Evolutionary conservation across 2,329 filamentous ascomycete species (phyloP), one percentile per base, ranked within the genome.

Genomic region (Arachnomyces sp.): DNA sequence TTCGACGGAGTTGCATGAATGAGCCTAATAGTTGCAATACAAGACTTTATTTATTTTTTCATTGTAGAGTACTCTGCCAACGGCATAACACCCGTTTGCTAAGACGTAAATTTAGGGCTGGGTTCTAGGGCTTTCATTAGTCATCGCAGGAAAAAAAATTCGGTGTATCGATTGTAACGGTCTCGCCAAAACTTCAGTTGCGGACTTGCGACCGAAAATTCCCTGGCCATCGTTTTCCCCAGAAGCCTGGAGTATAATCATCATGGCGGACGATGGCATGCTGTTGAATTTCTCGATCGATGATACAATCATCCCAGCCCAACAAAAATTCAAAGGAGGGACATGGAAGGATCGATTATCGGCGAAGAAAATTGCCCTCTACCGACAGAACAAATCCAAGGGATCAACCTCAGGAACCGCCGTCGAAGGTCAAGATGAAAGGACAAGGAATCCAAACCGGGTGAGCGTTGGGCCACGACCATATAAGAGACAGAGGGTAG

Each of bases 221-320:
- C 50, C 47, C 48, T 45, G 41, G 50, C 39, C 40, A 44, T 47
- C 40, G 49, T 38, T 37, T 31, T 43, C 35, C n/a, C 38, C 37
- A 25, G 32, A 34, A 38, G 38, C 46, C 30, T 41, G 42, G 39
- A 31, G n/a, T n/a, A n/a, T n/a, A n/a, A n/a, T n/a, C 39, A 52
- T 37, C 46, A 95, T 96, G 89, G 85, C 85, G 38, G 89, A 96
- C 70, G 85, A 94, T 79, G 88, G 88, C 51, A 84, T 98, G 78
- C 76, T 95, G 42, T 71, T 96, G 58, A 96, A 96, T 55, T 95
- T 96, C 60, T 81, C 87, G 53, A 70, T 94, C 42, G 75, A 77
- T 18, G 79, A 85, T 45, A 74, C 70, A 13, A 74, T 82, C 9
- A 60, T 85, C 39, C 73, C 80, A 44, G 70, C 74, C 4, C 71